Evolutionary conservation across 768 basidiomycete species (phyloP), one percentile per base, ranked within the genome.

Genomic region (Lactifluus subvellereus): DNA sequence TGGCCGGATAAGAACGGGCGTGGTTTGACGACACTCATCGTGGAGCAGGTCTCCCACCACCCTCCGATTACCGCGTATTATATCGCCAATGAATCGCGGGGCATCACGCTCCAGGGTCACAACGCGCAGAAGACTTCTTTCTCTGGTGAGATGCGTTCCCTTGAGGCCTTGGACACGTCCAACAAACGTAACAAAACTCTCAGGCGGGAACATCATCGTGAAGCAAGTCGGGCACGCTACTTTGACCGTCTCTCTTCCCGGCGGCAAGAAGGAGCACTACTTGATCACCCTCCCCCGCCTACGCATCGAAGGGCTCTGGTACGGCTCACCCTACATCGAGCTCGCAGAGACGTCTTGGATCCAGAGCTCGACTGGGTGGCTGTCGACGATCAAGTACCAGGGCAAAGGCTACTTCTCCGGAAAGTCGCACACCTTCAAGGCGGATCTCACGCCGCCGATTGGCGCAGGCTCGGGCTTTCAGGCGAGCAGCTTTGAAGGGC

Each of bases 31-130:
- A 79, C 81, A 45, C 82, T 98, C 35, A 83, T 89, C 45, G 93
- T 95, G 4, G 94, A 98, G 75, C 94, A 98, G 72, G 96, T 98
- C 52, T 98, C 96, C 22, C 96, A 99, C 71, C 96, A 99, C 71
- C 89, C 90, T 1, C 88, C 90, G 8, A 87, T 91, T 69, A 91
- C 91, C 48, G 91, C 87, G 27, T 96, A 94, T 75, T 81, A 84
- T 73, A 91, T 98, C 68, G 83, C 86, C 76, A 98, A 98, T 78
- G 75, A 82, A 57, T 69, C 78, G 33, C 91, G 91, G 71, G 88
- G 90, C 1, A 72, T 98, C 58, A 75, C 82, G 53, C 81, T 95
- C 56, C 82, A 84, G 35, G 96, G 96, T 14, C 92, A 95, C 73
- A 93, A 85, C 69, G 96, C 93, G 8, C 95, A 98, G 77, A 96